Conservation (phyloP, 2,329 filamentous ascomycete genomes). For the Pseudocercospora fuligena region DNA sequence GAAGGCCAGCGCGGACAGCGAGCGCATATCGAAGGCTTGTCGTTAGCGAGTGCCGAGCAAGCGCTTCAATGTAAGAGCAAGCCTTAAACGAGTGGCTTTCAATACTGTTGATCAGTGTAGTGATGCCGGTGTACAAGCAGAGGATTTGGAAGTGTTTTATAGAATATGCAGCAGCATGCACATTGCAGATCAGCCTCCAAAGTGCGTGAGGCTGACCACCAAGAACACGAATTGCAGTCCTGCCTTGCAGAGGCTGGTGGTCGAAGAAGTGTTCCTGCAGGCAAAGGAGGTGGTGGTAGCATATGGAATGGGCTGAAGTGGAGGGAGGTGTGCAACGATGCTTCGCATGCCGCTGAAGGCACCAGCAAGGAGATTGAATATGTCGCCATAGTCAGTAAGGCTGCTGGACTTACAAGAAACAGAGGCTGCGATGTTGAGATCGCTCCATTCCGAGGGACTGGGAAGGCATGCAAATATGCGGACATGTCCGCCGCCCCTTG, state of each 20-base stretch:
- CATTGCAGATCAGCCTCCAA: constrained; percentile 25
- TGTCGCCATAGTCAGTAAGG: constrained; percentile 27
- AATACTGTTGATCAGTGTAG: constrained; percentile 8
- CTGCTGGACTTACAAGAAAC: constrained; percentile 15
- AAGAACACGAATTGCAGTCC: constrained; percentile 11
- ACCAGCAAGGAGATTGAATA: constrained; percentile 16
- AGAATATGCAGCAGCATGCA: constrained; percentile 14
- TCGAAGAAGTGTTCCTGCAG: constrained; percentile 23
- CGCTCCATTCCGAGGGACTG: constrained; percentile 35
- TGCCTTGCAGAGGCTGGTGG: constrained; percentile 40
- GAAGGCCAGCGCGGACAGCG: constrained; percentile 34
- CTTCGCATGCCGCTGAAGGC: constrained; percentile 17
- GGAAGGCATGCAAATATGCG: constrained; percentile 39
- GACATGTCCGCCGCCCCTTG: constrained; percentile 38
- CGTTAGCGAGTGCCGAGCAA: constrained; percentile 33
- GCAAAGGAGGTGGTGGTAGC: constrained; percentile 27
- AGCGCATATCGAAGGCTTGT: constrained; percentile 34
- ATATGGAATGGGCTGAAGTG: constrained; percentile 33
- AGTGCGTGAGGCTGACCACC: constrained; percentile 14
- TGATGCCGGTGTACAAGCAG: constrained; percentile 23
- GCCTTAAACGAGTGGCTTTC: constrained; percentile 20
- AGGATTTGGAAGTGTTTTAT: constrained; percentile 31
- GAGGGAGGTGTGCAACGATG: constrained; percentile 34
- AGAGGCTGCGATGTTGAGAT: constrained; percentile 25
- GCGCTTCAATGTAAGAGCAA: constrained; percentile 13